phyloP scores from a whole-genome alignment of 2,329 filamentous ascomycete genomes.

The Sporothrix brunneoviolacea region DNA sequence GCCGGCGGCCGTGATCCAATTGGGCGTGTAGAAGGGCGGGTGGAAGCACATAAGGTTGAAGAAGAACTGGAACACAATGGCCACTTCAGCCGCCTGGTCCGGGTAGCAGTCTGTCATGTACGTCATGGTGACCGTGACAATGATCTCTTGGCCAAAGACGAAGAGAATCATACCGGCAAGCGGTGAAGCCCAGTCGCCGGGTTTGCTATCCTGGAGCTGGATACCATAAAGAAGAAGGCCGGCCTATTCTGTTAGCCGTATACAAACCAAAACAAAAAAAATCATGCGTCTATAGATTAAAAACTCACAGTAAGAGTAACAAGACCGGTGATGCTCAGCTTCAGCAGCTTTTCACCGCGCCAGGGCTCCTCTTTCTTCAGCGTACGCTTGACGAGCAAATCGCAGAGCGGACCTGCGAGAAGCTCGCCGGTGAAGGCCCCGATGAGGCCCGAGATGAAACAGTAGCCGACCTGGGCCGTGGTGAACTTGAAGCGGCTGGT shows the following conservation, averaged over 20 bases:
- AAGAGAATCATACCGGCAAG: slow-evolving; percentile 13
- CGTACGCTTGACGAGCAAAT: slow-evolving; percentile 15
- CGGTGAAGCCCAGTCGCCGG: slow-evolving; percentile 10
- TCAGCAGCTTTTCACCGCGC: slow-evolving; percentile 14
- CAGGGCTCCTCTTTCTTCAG: slow-evolving; percentile 11
- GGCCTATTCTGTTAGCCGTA: no score
- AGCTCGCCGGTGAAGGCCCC: slow-evolving; percentile 16
- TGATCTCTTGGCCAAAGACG: slow-evolving; percentile 15
- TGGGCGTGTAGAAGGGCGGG: slow-evolving; percentile 18
- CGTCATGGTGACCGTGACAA: slow-evolving; percentile 17
- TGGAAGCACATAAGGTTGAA: slow-evolving; percentile 19
- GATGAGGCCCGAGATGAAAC: slow-evolving; percentile 16
- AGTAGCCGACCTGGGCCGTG: slow-evolving; percentile 16
- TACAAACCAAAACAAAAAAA: no score
- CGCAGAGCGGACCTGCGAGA: slow-evolving; percentile 14
- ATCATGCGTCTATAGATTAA: no score
- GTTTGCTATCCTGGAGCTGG: slow-evolving; percentile 10
- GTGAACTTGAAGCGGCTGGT: slow-evolving; percentile 13
- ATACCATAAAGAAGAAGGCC: slow-evolving; percentile 16
- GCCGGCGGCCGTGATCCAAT: slow-evolving; percentile 14
- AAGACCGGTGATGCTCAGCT: slow-evolving; percentile 12
- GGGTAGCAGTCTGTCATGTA: slow-evolving; percentile 20
- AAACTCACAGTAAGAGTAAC: slow-evolving; percentile 11
- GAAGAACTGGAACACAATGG: slow-evolving; percentile 19
- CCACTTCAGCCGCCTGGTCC: slow-evolving; percentile 15